Evolutionary conservation across 2,329 filamentous ascomycete genomes (phyloP).

Genomic region (Alternaria alternata): DNA sequence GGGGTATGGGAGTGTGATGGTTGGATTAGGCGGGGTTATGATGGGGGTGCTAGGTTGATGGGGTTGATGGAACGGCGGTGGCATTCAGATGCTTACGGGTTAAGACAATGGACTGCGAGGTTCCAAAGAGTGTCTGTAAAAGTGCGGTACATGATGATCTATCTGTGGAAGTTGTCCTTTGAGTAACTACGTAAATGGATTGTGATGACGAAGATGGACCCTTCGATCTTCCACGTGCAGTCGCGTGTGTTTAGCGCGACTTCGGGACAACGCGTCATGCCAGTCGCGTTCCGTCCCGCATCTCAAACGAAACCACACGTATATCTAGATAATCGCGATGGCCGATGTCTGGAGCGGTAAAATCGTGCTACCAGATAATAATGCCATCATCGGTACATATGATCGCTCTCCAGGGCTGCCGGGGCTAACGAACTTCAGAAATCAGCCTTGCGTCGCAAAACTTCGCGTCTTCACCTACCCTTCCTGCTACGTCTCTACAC

Average conservation of each 20-base stretch:
- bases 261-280: conserved; percentile 23
- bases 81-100: not conserved
- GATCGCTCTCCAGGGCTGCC: no score
- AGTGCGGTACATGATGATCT: not conserved
- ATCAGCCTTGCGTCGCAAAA: conserved; percentile 38
- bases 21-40: conserved; percentile 29
- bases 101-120: fast-evolving
- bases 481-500: conserved; percentile 32
- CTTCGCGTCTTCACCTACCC: conserved; percentile 22
- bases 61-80: not conserved
- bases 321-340: conserved; percentile 26
- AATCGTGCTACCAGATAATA: conserved; percentile 41
- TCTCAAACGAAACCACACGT: not conserved
- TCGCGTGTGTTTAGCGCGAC: conserved; percentile 24
- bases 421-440: conserved; percentile 26
- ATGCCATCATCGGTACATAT: conserved; percentile 32
- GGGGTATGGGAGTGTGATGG: conserved; percentile 50
- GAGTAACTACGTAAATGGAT: not conserved
- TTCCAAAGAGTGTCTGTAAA: not conserved
- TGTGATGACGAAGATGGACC: not conserved
- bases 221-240: conserved; percentile 8
- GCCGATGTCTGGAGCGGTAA: conserved; percentile 46
- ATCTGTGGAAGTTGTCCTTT: fast-evolving
- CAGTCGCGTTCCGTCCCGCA: conserved; percentile 1
- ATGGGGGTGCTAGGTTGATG: not conserved